phyloP scores from a whole-genome alignment of 768 basidiomycete genomes.

The Termitomyces sp. region DNA sequence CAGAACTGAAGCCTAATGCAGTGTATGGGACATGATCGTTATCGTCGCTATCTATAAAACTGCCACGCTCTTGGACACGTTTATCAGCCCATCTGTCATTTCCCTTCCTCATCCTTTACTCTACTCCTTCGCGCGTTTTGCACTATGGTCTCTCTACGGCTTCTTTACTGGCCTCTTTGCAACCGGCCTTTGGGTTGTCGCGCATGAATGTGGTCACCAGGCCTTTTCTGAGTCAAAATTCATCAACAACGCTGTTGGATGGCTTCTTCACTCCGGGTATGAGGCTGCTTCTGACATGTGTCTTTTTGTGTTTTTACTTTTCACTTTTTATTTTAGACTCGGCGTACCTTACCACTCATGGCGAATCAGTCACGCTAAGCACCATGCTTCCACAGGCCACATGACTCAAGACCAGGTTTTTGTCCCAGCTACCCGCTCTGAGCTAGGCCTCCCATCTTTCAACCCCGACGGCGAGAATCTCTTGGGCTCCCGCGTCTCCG shows the following conservation, averaged over 20 bases:
- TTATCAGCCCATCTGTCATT: constrained; percentile 53
- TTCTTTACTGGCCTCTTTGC: constrained; percentile 82
- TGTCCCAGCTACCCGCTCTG: constrained; percentile 84
- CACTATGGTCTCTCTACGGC: constrained; percentile 77
- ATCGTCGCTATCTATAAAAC: constrained; percentile 67
- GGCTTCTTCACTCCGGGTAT: constrained; percentile 87
- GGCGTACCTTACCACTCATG: constrained; percentile 97
- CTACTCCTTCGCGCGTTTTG: constrained; percentile 57
- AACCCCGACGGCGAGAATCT: constrained; percentile 65
- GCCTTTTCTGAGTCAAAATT: constrained; percentile 90
- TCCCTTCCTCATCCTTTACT: constrained; percentile 57
- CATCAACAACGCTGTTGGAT: constrained; percentile 91
- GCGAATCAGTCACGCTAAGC: constrained; percentile 91
- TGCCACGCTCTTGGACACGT: constrained; percentile 58
- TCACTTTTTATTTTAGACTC: constrained; percentile 46
- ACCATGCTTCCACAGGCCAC: constrained; percentile 93
- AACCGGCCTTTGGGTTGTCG: constrained; percentile 93
- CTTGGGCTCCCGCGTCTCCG: constrained; percentile 58
- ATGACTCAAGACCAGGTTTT: constrained; percentile 96
- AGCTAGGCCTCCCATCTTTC: constrained; percentile 60
- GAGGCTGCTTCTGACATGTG: constrained; percentile 25
- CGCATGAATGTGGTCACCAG: constrained; percentile 95
- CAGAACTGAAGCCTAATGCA: constrained; percentile 22
- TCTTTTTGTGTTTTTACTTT: constrained; percentile 10
- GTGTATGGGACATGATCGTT: constrained; percentile 71